Base-by-base conservation (phyloP, 208 protist species). In the Acanthamoeba polyphaga region DNA sequence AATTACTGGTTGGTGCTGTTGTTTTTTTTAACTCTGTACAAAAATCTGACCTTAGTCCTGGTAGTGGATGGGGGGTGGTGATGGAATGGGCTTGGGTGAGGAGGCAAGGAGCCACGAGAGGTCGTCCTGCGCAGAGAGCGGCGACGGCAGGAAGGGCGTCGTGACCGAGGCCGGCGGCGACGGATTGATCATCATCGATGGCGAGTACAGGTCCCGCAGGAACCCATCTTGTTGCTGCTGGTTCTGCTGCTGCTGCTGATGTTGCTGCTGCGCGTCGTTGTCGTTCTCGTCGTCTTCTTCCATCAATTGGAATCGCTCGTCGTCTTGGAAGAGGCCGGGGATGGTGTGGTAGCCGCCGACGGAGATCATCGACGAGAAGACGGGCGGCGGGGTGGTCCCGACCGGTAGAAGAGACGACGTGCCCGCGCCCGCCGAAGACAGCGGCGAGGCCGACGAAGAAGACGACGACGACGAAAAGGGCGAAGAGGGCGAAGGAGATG, bases 81-180 rank as follows among this genome's bases (percentile, higher is more conserved):
- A 80, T 19, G 72, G 22, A 7, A 43, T n/a, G 38, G 72, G 72
- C 72, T 53, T 80, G 72, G 72, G 72, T 43, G 70, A 78, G 70
- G 72, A 66, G 17, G 60, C 72, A 17, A 80, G 72, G 9, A 80
- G 72, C 72, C 72, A 80, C 72, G 72, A 80, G 19, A 80, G 24
- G 72, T 80, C 72, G 38, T 80, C 72, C 38, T 43, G 32, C 38
- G 72, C 32, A 1, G 38, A 27, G 72, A 80, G 72, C 72, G 72
- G 72, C 15, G 72, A 80, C 72, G 72, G 72, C 17, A 80, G 72
- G 72, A 80, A 80, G 70, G 68, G 34, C 34, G 27, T 32, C 12
- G 27, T 22, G 68, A 76, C 68, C 68, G 34, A 76, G 68, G 3
- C 29, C 27, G 72, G 38, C 29, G 72, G 43, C 43, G 72, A 51